Evolutionary conservation across 371 early-diverging fungal species (phyloP), one percentile per base, ranked within the genome.

Genomic region (Lichtheimia corymbifera): DNA sequence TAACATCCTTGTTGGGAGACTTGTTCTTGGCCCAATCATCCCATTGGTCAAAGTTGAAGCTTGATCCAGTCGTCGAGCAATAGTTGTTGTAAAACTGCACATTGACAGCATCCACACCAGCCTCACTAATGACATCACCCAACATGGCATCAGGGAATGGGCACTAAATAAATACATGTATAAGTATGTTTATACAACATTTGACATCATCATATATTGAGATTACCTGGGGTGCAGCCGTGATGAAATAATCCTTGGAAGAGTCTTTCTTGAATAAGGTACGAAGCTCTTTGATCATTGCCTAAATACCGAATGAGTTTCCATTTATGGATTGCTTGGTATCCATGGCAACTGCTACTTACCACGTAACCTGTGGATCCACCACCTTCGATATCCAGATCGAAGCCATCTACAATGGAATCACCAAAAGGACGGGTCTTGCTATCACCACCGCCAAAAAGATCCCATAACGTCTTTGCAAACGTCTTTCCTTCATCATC

Each of bases 341-440:
- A 22, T 22, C 2, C 22, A 18, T 17, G 17, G 12, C 45, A 11
- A 78, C 7, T 1, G 5, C 2, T 76, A 27, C 45, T 74, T 56
- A 45, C 74, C 0, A 74, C 64, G 58, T 89, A 91, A 0, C 89
- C 89, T 5, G 66, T 58, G 12, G 71, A 65, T 15, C 68, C 65
- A 17, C 89, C 85, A 54, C 84, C 83, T 53, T 90, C 91, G 43
- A 90, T 84, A 55, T 91, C 91, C 45, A 91, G 67, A 63, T 90
- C 90, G 44, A 90, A 77, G 0, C 90, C 90, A 59, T 91, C 90
- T 4, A 89, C 63, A 1, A 83, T 68, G 0, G 82, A 86, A 51
- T 78, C 74, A 5, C 86, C 88, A 68, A 91, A 91, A 0, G 90
- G 89, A 9, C 89, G 79, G 20, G 72, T 74, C 0, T 55, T 22